Evolutionary conservation across 208 protist species (phyloP), one percentile per base, ranked within the genome.

Genomic region (Porcisia hertigi): DNA sequence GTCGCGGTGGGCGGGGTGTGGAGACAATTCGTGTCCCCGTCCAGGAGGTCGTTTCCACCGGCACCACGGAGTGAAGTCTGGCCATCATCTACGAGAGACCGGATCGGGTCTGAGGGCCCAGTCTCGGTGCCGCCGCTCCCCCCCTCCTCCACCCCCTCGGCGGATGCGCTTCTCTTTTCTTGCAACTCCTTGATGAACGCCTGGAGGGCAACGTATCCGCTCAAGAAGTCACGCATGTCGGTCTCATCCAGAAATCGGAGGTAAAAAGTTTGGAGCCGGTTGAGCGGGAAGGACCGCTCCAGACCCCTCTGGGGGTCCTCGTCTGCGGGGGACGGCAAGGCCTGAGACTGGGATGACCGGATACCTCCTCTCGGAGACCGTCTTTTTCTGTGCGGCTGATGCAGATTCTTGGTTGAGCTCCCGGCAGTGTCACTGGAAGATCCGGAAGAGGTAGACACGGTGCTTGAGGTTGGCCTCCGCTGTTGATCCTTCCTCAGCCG

Each of bases 161-260:
- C 59, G 11, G 34, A 6, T 5, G 34, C 5, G 16, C 70, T 62
- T 3, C 41, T 30, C 59, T n/a, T 62, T 18, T 8, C 18, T 1
- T 43, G 34, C 59, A 11, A 3, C 11, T 62, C 34, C 39, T 49
- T 2, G 12, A 59, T 5, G 6, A 3, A 67, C 2, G 71, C 57
- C 63, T 76, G 59, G 53, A 81, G 30, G 25, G 63, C 53, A 0
- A 81, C 45, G 64, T 76, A 81, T 60, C 45, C 20, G 9, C 18
- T 18, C 16, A 85, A 55, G 60, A 82, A 82, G 1, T 25, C 57
- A 57, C 30, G 58, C n/a, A 82, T 20, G 34, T 81, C 76, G 7
- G 70, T 59, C 49, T 81, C 75, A 25, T 14, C 58, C n/a, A 45
- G 34, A 41, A 82, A 82, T 16, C 73, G 78, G n/a, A 82, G 57